These are phyloP conservation scores for Gymnopilus junonius DNA, from an alignment of 768 basidiomycete species.

Conservation along the genomic window DNA sequence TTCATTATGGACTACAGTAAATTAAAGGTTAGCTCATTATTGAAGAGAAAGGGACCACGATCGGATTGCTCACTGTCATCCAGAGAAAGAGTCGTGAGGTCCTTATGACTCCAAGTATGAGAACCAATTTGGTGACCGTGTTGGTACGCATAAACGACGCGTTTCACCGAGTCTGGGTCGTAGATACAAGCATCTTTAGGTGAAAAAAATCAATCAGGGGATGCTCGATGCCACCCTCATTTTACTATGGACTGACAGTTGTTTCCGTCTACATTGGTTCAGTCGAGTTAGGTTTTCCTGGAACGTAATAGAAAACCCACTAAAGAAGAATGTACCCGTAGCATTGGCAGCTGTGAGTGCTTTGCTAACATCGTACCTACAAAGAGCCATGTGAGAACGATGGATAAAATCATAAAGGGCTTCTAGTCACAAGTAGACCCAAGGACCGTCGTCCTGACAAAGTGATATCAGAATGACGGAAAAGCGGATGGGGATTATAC, in stretches of 20 bases:
- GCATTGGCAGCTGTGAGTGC: slow-evolving; percentile 37
- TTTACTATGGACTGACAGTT: slow-evolving; percentile 36
- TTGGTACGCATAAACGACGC: slow-evolving; percentile 40
- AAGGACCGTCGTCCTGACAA: slow-evolving; percentile 48
- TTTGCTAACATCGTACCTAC: slow-evolving; percentile 40
- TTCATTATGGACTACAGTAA: slow-evolving; percentile 42
- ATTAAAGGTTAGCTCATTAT: neutral
- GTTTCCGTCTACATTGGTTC: slow-evolving; percentile 36
- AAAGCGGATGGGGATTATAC: neutral
- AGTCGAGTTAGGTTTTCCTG: neutral
- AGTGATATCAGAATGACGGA: neutral
- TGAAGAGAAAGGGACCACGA: neutral
- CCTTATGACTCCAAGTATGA: slow-evolving; percentile 49
- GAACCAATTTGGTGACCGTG: slow-evolving; percentile 48
- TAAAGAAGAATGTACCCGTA: slow-evolving; percentile 50
- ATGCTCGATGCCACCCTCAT: neutral
- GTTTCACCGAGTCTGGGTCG: slow-evolving; percentile 31
- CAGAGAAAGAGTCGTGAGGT: slow-evolving; percentile 42
- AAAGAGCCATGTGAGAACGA: neutral
- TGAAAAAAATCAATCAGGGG: neutral
- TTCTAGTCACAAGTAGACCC: slow-evolving; percentile 34
- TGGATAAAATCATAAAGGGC: too few relatives aligned
- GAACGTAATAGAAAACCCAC: slow-evolving; percentile 28
- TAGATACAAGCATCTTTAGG: slow-evolving; percentile 44
- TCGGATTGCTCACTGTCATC: slow-evolving; percentile 38